Percentiles rank a stretch among this genome's conserved stretches.
phyloP scores from a whole-genome alignment of 768 basidiomycete genomes.

The Nidularia sp. region DNA sequence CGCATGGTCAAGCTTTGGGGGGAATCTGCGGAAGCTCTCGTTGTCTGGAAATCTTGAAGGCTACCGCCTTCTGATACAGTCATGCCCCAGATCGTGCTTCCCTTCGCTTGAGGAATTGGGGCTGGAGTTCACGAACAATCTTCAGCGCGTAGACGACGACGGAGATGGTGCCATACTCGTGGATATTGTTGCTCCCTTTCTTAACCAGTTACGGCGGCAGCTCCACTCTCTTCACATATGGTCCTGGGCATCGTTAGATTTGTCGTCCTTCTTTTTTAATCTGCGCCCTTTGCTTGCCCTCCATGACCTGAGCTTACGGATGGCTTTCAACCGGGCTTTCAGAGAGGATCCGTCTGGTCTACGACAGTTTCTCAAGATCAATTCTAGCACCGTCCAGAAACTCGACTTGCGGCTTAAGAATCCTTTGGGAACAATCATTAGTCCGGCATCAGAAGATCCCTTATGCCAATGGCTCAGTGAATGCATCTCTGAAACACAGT shows the following conservation, averaged over 20 bases:
- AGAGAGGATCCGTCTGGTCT: slow-evolving; percentile 32
- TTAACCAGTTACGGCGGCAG: slow-evolving; percentile 28
- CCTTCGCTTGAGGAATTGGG: slow-evolving; percentile 26
- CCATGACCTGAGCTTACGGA: slow-evolving; percentile 25
- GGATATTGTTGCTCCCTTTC: slow-evolving; percentile 32
- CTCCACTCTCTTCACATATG: slow-evolving; percentile 30
- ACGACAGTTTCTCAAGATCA: slow-evolving; percentile 21
- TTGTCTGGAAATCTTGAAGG: slow-evolving; percentile 33
- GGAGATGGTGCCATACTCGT: slow-evolving; percentile 16
- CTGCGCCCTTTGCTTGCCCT: slow-evolving; percentile 27
- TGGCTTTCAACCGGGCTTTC: slow-evolving; percentile 36
- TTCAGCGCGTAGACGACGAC: slow-evolving; percentile 17
- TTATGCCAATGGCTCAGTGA: slow-evolving; percentile 29
- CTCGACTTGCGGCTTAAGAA: slow-evolving; percentile 37
- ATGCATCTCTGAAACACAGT: slow-evolving; percentile 16
- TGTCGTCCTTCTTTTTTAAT: slow-evolving; percentile 33
- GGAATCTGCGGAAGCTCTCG: slow-evolving; percentile 25
- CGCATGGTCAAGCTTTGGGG: slow-evolving; percentile 37
- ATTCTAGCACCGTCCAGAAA: slow-evolving; percentile 23
- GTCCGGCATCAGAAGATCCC: slow-evolving; percentile 22
- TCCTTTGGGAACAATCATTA: slow-evolving; percentile 22
- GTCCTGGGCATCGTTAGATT: slow-evolving; percentile 36
- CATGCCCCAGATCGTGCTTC: slow-evolving; percentile 26
- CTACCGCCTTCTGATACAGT: slow-evolving; percentile 24
- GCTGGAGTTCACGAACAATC: slow-evolving; percentile 36